Evolutionary conservation across 2,329 filamentous ascomycete species (phyloP), one percentile per base, ranked within the genome.

Genomic region (Exophiala alcalophila): DNA sequence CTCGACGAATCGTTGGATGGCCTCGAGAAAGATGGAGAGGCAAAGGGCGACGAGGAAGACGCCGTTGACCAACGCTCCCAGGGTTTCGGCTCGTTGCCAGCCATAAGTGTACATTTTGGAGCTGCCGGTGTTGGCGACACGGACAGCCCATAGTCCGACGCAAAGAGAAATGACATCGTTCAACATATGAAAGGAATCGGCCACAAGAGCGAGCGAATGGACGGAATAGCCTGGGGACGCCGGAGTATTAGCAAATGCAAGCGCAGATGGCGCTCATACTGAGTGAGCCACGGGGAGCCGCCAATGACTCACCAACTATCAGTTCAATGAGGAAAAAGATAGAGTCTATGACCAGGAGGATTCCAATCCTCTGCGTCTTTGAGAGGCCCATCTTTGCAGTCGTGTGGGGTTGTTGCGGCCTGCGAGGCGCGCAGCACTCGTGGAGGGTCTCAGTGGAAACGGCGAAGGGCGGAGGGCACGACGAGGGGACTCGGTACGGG

Each of bases 121-220:
- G 0, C 83, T 86, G 54, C 83, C 86, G 59, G 86, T 81, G 63
- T 86, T 86, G 18, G 90, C 87, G 36, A 94, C 86, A 50, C 84
- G 86, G 40, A 98, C 92, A 39, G 92, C 92, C 91, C 92, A 98
- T 27, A 97, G 68, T 53, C 92, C 92, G 50, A 98, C 91, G 43
- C 83, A 77, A 10, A 98, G 73, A 1, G 92, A 97, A 49, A 98
- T 83, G 57, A 98, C 92, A 78, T 98, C 92, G 72, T 98, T 98
- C 49, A 98, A 75, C 92, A 98, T 98, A 69, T 98, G 92, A 66
- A 98, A 98, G 47, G 92, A 89, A 71, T 98, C 92, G 40, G 92
- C 92, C 61, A 94, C 89, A 46, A 98, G 77, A 25, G 92, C 92
- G 56, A 98, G 78, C 12, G 92, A 97, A 61, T 90, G 84, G 48